Evolutionary conservation across 176 grass and related monocot species (phyloP).

Genomic region (Metroxylon sagu): DNA sequence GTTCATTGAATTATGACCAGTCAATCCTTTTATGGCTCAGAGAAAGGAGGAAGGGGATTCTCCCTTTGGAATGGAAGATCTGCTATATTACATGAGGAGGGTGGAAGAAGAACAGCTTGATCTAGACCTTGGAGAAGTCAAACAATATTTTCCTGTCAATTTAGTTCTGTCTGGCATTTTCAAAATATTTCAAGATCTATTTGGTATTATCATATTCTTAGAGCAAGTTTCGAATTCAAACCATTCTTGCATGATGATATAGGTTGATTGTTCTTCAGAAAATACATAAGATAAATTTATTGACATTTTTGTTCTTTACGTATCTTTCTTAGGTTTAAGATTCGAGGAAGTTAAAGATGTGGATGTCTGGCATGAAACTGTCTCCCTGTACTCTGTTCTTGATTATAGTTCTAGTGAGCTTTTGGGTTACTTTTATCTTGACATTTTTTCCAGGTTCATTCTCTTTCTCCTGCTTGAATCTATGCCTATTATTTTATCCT

Average conservation of each 20-base stretch:
- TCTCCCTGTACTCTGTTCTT: constrained; percentile 68
- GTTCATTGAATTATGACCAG: not conserved
- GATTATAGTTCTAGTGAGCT: constrained; percentile 67
- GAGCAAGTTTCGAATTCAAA: no score
- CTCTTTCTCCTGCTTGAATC: not conserved
- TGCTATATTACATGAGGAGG: constrained; percentile 93
- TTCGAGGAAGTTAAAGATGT: constrained; percentile 77
- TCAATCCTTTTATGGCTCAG: constrained; percentile 30
- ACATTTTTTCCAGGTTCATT: constrained; percentile 76
- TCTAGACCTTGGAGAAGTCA: constrained; percentile 84
- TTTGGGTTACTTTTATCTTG: constrained; percentile 93
- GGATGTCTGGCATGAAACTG: constrained; percentile 86
- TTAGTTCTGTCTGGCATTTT: constrained; percentile 89
- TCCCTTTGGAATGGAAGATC: constrained; percentile 83
- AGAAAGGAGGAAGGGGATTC: constrained; percentile 64
- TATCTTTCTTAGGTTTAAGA: constrained; percentile 48
- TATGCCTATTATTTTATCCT: no score
- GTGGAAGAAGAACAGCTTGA: constrained; percentile 64
- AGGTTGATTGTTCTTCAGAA: no score
- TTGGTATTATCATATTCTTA: constrained; percentile 46
- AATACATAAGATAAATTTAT: not conserved
- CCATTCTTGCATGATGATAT: no score
- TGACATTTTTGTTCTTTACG: no score
- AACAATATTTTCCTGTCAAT: constrained; percentile 80
- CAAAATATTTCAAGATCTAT: constrained; percentile 95